These are phyloP conservation scores for Dacryopinax spathularia DNA, from an alignment of 768 basidiomycete genomes.

Conservation along the genomic window DNA sequence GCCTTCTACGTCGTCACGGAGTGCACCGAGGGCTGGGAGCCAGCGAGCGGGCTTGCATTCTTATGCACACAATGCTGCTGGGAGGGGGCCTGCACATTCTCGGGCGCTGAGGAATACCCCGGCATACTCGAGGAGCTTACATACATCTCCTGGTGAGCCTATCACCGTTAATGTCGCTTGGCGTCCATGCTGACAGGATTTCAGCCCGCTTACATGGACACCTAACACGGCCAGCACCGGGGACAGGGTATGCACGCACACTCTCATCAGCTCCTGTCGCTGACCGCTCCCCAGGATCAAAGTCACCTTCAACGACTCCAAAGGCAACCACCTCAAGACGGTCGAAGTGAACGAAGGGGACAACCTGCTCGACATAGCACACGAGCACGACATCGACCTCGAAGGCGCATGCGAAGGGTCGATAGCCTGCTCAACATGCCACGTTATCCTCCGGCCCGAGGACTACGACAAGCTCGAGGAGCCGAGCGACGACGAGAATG, in stretches of 20 bases:
- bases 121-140: neutral
- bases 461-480: conserved; percentile 79
- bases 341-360: conserved; percentile 91
- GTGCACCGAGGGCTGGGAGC: no score
- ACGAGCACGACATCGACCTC: conserved; percentile 89
- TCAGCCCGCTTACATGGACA: conserved; percentile 32
- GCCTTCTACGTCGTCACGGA: neutral
- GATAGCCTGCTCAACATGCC: conserved; percentile 94
- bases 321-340: conserved; percentile 68
- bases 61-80: no score
- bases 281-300: conserved; percentile 46
- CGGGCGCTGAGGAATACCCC: neutral
- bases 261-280: conserved; percentile 5
- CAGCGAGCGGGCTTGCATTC: no score
- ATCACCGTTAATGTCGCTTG: neutral
- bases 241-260: conserved; percentile 40
- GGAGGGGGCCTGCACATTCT: neutral
- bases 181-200: neutral
- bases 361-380: conserved; percentile 77
- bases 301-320: conserved; percentile 78
- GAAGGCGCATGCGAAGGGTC: conserved; percentile 98
- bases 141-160: neutral
- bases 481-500: conserved; percentile 95
- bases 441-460: conserved; percentile 71
- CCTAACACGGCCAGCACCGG: conserved; percentile 47